These are phyloP conservation scores for Pseudogymnoascus verrucosus DNA, from an alignment of 2,329 filamentous ascomycete species.

Conservation along the genomic window DNA sequence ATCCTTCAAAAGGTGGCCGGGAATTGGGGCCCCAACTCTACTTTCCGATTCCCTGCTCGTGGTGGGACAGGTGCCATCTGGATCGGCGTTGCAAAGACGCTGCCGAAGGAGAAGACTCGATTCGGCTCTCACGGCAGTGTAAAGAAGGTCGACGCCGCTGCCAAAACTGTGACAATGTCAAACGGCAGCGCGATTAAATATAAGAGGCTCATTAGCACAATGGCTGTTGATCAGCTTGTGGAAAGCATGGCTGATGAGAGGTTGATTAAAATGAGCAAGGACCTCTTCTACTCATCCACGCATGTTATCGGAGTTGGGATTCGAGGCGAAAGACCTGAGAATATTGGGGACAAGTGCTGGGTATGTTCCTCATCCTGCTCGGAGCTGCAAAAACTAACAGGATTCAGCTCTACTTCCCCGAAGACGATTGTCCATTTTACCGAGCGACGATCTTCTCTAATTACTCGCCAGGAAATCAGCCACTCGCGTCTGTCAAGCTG, in stretches of 20 bases:
- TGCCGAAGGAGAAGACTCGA: conserved; percentile 84
- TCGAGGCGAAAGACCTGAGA: conserved; percentile 82
- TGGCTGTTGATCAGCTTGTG: conserved; percentile 85
- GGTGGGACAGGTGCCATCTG: conserved; percentile 98
- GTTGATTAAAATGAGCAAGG: conserved; percentile 75
- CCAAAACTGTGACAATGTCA: conserved; percentile 72
- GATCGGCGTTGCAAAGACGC: conserved; percentile 90
- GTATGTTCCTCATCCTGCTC: conserved; percentile 37
- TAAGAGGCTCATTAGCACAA: conserved; percentile 88
- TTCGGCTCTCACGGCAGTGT: conserved; percentile 83
- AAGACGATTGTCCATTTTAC: conserved; percentile 98
- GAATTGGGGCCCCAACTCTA: conserved; percentile 96
- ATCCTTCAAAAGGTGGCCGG: conserved; percentile 93
- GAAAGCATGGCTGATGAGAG: conserved; percentile 84
- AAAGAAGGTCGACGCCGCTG: conserved; percentile 75
- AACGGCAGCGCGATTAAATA: conserved; percentile 88
- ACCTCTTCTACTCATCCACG: conserved; percentile 91
- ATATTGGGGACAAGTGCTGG: conserved; percentile 99
- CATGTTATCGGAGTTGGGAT: conserved; percentile 96
- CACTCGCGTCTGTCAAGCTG: conserved; percentile 71
- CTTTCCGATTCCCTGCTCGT: conserved; percentile 93
- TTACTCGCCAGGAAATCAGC: conserved; percentile 99
- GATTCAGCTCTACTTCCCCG: conserved; percentile 84
- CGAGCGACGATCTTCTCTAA: conserved; percentile 99
- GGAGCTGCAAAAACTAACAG: conserved; percentile 19